A percentile compares a stretch with the other conserved stretches of the same genome.
phyloP scores from a whole-genome alignment of 192 early-diverging fungal species.

The Obelidium mucronatum region DNA sequence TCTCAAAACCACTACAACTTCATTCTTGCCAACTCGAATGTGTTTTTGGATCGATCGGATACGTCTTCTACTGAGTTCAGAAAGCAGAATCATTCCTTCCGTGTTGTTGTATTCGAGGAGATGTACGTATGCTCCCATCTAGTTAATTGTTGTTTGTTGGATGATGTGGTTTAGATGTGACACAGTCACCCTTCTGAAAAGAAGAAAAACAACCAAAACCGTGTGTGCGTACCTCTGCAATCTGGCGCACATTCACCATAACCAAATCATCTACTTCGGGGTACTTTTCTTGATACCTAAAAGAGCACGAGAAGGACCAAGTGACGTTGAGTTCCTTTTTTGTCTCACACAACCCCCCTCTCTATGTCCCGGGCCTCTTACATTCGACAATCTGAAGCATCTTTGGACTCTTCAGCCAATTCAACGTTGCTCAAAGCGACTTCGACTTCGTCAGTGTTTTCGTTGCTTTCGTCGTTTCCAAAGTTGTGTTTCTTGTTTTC shows the following conservation, averaged over 20 bases:
- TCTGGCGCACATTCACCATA: constrained; percentile 96
- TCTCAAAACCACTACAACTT: constrained; percentile 91
- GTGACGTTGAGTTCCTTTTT: too few relatives aligned
- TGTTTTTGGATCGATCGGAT: constrained; percentile 97
- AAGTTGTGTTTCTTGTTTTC: constrained; percentile 16
- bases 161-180: background rate
- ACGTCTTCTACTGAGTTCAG: constrained; percentile 92
- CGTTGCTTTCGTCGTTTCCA: constrained; percentile 13
- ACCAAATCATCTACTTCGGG: constrained; percentile 95
- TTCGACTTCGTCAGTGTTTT: constrained; percentile 12
- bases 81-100: constrained; percentile 96
- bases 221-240: constrained; percentile 67
- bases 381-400: constrained; percentile 18
- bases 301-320: background rate
- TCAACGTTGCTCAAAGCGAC: background rate
- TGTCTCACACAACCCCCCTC: background rate
- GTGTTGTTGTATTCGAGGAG: constrained; percentile 96
- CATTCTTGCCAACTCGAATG: constrained; percentile 90
- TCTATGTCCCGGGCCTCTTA: too few relatives aligned
- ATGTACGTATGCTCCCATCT: constrained; percentile 93
- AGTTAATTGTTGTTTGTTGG: background rate
- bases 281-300: constrained; percentile 94
- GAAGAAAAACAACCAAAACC: too few relatives aligned
- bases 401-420: background rate
- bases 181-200: too few relatives aligned